Percentiles rank a stretch among this genome's conserved stretches.
phyloP scores from a whole-genome alignment of 371 early-diverging fungal species.

The Dichotomocladium elegans region DNA sequence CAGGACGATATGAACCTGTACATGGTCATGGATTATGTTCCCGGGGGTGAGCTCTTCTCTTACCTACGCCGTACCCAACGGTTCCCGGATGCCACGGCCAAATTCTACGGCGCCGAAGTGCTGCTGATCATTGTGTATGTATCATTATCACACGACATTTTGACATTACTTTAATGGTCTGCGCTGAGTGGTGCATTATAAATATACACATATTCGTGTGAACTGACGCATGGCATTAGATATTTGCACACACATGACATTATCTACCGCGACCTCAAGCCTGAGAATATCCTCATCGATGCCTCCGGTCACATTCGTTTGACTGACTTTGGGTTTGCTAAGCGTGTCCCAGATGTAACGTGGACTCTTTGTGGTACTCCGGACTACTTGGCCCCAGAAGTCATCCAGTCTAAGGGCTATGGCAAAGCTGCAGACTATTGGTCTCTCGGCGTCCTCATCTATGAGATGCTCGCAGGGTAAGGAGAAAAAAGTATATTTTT shows the following conservation, averaged over 20 bases:
- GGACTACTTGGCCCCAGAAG: constrained; percentile 95
- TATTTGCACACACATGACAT: constrained; percentile 88
- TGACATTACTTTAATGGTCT: constrained; percentile 67
- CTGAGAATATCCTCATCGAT: constrained; percentile 87
- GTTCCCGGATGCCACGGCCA: constrained; percentile 88
- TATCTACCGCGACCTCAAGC: constrained; percentile 92
- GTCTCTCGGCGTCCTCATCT: constrained; percentile 95
- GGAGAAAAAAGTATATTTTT: not conserved
- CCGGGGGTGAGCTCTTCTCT: constrained; percentile 92
- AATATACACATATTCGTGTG: constrained; percentile 8
- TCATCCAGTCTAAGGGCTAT: constrained; percentile 94
- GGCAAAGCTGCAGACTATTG: constrained; percentile 97
- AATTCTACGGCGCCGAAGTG: constrained; percentile 76
- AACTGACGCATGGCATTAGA: too few relatives aligned
- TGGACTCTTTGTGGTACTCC: constrained; percentile 97
- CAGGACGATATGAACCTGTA: constrained; percentile 83
- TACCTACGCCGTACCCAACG: constrained; percentile 61
- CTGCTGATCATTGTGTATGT: constrained; percentile 63
- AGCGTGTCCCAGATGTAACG: constrained; percentile 84
- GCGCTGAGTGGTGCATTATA: not conserved
- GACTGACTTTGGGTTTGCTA: constrained; percentile 99
- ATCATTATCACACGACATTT: not conserved
- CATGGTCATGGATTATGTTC: constrained; percentile 93
- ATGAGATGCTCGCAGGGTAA: constrained; percentile 89
- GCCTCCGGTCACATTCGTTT: constrained; percentile 93